Evolutionary conservation across 2,329 filamentous ascomycete species (phyloP).

Genomic region (Emergomyces orientalis): DNA sequence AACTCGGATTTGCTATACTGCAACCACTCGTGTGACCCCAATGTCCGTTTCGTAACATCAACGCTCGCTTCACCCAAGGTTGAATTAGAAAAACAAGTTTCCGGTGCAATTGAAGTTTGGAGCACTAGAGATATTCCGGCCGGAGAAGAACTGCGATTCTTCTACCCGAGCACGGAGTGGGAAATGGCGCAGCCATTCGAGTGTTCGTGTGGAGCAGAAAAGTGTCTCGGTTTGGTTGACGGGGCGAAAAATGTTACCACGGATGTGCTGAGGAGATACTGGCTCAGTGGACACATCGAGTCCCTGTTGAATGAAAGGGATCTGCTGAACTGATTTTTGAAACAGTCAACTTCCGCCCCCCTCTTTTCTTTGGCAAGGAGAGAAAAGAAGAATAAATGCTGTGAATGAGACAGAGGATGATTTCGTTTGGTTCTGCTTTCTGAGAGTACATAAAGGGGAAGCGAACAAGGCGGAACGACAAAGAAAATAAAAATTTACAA

Average conservation of each 20-base stretch:
- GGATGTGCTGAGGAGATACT: slow-evolving; percentile 48
- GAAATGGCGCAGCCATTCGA: slow-evolving; percentile 62
- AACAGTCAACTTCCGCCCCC: neutral
- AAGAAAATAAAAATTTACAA: neutral
- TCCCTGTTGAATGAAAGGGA: slow-evolving; percentile 12
- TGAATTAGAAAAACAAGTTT: slow-evolving; percentile 18
- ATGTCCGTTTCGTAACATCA: slow-evolving; percentile 50
- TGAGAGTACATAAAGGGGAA: neutral
- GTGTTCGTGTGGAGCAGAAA: slow-evolving; percentile 50
- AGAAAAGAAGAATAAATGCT: neutral
- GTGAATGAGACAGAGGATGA: neutral
- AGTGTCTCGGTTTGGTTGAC: slow-evolving; percentile 53
- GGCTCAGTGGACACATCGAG: slow-evolving; percentile 52
- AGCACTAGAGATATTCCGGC: slow-evolving; percentile 15
- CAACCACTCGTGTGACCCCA: slow-evolving; percentile 59
- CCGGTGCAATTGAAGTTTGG: slow-evolving; percentile 16
- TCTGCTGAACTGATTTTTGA: slow-evolving; percentile 6
- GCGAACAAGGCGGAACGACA: neutral
- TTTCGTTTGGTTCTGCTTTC: neutral
- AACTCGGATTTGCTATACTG: slow-evolving; percentile 60
- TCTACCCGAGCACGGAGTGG: slow-evolving; percentile 69
- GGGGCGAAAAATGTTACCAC: slow-evolving; percentile 53
- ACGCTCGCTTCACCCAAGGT: slow-evolving; percentile 47
- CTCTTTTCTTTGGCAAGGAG: neutral
- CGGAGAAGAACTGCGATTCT: slow-evolving; percentile 48